A percentile compares a stretch with the other conserved stretches of the same genome.
These are phyloP conservation scores for Eimeria acervulina DNA, from an alignment of 169 alveolate genomes.

Conservation along the genomic window DNA sequence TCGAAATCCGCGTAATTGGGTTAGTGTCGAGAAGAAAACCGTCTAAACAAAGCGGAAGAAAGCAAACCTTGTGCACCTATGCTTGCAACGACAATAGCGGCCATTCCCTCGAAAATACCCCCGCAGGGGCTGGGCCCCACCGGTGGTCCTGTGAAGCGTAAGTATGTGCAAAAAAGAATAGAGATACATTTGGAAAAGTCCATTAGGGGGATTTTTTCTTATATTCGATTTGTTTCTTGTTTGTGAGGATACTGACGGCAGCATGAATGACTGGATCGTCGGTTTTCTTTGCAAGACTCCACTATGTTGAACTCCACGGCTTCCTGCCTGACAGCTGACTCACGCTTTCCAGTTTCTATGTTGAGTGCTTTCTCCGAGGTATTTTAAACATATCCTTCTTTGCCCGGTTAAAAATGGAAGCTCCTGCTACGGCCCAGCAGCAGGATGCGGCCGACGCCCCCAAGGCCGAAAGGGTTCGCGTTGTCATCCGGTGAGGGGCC, in stretches of 20 bases:
- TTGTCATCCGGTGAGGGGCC: conserved; percentile 58
- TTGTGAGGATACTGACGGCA: neutral
- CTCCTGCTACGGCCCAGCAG: conserved; percentile 11
- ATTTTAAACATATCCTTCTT: neutral
- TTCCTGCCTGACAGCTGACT: neutral
- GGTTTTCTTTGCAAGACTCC: neutral
- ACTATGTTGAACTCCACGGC: neutral
- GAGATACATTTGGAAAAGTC: neutral
- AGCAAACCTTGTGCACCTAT: neutral
- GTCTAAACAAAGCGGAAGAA: neutral
- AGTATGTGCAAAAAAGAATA: neutral
- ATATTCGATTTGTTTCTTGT: neutral
- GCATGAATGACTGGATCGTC: neutral
- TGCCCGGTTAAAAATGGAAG: conserved; percentile 19
- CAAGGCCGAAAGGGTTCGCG: conserved; percentile 68
- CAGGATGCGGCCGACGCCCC: conserved; percentile 64
- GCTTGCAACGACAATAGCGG: neutral
- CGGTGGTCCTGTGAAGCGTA: neutral
- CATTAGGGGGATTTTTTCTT: neutral
- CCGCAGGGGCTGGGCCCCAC: conserved; percentile 75
- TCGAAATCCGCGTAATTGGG: neutral
- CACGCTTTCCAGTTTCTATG: neutral
- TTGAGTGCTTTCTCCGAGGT: neutral
- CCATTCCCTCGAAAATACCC: neutral
- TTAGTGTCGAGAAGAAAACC: neutral